Evolutionary conservation across 495 filamentous ascomycete genomes (phyloP).

Genomic region (Cenococcum geophilum): DNA sequence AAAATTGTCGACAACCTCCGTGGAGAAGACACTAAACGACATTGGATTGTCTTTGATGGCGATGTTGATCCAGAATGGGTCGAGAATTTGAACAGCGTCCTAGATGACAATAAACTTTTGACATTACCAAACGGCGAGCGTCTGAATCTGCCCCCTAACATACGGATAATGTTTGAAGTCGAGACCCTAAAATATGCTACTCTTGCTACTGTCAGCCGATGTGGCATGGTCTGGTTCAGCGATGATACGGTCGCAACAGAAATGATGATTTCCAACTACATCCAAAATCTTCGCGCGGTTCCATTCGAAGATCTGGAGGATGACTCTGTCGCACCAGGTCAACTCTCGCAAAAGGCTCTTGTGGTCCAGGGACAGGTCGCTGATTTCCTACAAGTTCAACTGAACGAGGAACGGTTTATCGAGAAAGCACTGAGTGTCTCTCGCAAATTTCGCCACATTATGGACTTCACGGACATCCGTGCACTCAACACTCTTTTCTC

Average conservation of each 20-base stretch:
- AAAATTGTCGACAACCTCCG: conserved; percentile 99
- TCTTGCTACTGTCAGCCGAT: conserved; percentile 93
- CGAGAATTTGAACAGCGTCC: conserved; percentile 97
- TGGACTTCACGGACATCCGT: conserved; percentile 90
- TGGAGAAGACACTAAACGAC: conserved; percentile 89
- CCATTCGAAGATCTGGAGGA: conserved; percentile 93
- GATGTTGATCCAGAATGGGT: conserved; percentile 99
- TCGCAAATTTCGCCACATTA: conserved; percentile 81
- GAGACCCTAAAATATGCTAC: conserved; percentile 98
- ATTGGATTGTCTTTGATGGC: conserved; percentile 99
- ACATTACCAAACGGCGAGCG: conserved; percentile 97
- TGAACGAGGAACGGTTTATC: conserved; percentile 73
- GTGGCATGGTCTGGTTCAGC: conserved; percentile 99
- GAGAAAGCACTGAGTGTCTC: conserved; percentile 68
- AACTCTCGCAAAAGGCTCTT: conserved; percentile 67
- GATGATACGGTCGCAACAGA: conserved; percentile 87
- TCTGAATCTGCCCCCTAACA: conserved; percentile 85
- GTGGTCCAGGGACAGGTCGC: conserved; percentile 71
- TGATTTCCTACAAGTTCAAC: conserved; percentile 64
- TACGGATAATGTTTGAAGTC: conserved; percentile 99
- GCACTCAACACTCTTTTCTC: conserved; percentile 92
- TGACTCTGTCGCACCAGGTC: conserved; percentile 74
- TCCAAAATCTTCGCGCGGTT: conserved; percentile 70
- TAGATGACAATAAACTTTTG: conserved; percentile 96
- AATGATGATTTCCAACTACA: conserved; percentile 91